Percentiles rank a stretch among this genome's conserved stretches.
These are phyloP conservation scores for Globisporangium megalacanthum DNA, from an alignment of 352 stramenopile species.

Conservation along the genomic window DNA sequence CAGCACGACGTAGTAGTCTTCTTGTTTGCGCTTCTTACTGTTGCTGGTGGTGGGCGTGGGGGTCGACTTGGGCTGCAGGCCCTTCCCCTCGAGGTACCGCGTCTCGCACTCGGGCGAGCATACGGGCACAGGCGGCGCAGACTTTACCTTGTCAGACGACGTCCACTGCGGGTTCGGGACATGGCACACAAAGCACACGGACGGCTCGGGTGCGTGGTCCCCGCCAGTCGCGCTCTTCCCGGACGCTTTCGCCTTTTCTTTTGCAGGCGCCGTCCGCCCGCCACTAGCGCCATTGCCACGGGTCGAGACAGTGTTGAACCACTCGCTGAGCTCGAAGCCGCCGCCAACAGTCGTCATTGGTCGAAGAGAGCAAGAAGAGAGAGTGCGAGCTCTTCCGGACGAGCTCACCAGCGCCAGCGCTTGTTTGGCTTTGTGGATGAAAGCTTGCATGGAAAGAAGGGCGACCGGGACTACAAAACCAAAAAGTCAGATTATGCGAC, in stretches of 20 bases:
- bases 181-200: slow-evolving; percentile 51
- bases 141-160: slow-evolving; percentile 54
- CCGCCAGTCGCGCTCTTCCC: slow-evolving; percentile 21
- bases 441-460: no score
- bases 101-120: slow-evolving; percentile 50
- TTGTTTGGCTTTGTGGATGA: no score
- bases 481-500: no score
- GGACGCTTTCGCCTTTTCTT: slow-evolving; percentile 37
- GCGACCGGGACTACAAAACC: no score
- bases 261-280: slow-evolving; percentile 17
- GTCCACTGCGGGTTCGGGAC: slow-evolving; percentile 58
- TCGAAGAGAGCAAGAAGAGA: background rate
- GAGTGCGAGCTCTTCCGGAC: no score
- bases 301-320: slow-evolving; percentile 50
- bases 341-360: slow-evolving; percentile 33
- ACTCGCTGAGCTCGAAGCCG: slow-evolving; percentile 76
- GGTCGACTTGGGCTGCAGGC: slow-evolving; percentile 21
- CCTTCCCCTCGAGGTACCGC: slow-evolving; percentile 51
- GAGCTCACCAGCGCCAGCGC: no score
- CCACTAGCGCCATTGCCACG: slow-evolving; percentile 11
- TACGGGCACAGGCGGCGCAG: slow-evolving; percentile 48
- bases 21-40: slow-evolving; percentile 10
- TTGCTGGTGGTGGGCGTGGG: background rate
- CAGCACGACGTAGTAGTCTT: slow-evolving; percentile 2
- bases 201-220: slow-evolving; percentile 7